These are phyloP conservation scores for Xylariaceae sp. DNA, from an alignment of 2,329 filamentous ascomycete genomes.

Conservation along the genomic window DNA sequence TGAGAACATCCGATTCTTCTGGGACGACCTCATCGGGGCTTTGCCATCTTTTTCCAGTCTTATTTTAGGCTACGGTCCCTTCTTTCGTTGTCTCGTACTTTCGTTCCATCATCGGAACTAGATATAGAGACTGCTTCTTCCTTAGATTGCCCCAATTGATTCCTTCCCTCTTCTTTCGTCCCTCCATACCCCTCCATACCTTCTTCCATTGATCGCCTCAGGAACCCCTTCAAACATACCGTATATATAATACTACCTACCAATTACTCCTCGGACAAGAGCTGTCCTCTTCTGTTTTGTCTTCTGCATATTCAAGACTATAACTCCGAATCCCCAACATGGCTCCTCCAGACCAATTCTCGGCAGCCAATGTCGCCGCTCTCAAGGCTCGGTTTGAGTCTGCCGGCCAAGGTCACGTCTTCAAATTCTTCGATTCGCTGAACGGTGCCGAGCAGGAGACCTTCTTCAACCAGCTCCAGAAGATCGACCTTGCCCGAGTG, in stretches of 20 bases:
- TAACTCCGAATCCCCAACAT: conserved; percentile 17
- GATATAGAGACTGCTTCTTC: background rate
- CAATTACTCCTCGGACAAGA: background rate
- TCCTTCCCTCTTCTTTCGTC: background rate
- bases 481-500: conserved; percentile 81
- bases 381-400: conserved; percentile 70
- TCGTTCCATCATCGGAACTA: conserved; percentile 10
- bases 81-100: conserved; percentile 3
- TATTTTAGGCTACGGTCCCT: conserved; percentile 8
- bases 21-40: conserved; percentile 5
- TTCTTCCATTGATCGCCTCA: background rate
- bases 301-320: background rate
- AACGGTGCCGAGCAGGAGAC: conserved; percentile 66
- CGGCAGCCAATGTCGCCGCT: conserved; percentile 60
- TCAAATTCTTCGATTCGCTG: conserved; percentile 83
- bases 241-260: background rate
- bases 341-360: conserved; percentile 48
- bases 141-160: conserved; percentile 2
- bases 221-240: background rate
- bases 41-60: conserved; percentile 10
- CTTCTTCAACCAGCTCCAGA: conserved; percentile 76
- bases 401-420: conserved; percentile 76
- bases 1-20: conserved; percentile 13
- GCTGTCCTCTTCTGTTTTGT: background rate
- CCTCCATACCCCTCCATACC: background rate